Evolutionary conservation across 2,329 filamentous ascomycete genomes (phyloP), one percentile per base, ranked within the genome.

Genomic region (Fusarium piperis): DNA sequence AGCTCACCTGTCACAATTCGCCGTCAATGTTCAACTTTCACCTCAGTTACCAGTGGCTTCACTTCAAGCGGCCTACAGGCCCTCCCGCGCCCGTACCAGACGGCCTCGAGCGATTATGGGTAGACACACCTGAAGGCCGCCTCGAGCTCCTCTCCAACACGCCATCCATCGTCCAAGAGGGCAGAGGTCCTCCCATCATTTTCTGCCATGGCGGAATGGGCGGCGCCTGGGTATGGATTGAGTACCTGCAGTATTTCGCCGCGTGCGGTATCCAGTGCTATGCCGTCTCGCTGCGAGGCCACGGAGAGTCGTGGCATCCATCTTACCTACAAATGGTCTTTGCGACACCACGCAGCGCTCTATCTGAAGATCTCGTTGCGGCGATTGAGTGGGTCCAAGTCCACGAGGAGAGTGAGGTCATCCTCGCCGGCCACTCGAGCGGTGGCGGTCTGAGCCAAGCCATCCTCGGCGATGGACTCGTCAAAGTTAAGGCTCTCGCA

Each of bases 161-260:
- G 15, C 81, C 83, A 1, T 59, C 71, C 3, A 67, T 64, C 20
- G 58, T 66, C 6, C 51, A 48, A 8, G 58, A 44, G 39, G 39
- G 59, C 3, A 62, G 65, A 26, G 72, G 59, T 41, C 41, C 81
- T 11, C 82, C 85, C 2, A 75, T 88, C 13, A 83, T 88, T 78
- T 88, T 89, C 77, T 79, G 83, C 35, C 87, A 89, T 68, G 87
- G 87, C 39, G 86, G 86, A 55, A 87, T 88, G 80, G 87, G 86
- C 41, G 81, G 81, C 60, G 88, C 87, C 9, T 84, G 83, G 75
- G 82, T 88, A 20, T 89, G 86, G 85, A 79, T 84, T 10, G 81
- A 84, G 46, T 89, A 86, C 71, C 84, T 89, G 81, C 79, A 78
- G 26, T 86, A 81, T 71, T 83, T 89, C 61, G 79, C 85, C 4